These are phyloP conservation scores for Diphasiastrum complanatum DNA, from an alignment of 83 land plant genomes.

Conservation along the genomic window DNA sequence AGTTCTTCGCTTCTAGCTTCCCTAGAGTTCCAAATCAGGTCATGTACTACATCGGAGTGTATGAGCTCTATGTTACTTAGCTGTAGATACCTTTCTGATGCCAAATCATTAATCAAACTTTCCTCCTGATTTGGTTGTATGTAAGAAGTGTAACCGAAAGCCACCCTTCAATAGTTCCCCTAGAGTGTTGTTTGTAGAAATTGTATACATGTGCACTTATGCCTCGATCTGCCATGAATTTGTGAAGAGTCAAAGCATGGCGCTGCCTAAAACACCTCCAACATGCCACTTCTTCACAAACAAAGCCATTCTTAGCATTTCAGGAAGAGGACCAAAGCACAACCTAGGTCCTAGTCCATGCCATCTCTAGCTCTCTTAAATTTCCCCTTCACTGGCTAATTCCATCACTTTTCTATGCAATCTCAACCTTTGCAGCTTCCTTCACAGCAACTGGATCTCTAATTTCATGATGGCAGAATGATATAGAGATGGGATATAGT, in stretches of 20 bases:
- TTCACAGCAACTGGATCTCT: too few species aligned
- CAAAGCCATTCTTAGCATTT: slow-evolving; percentile 18
- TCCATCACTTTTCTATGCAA: too few species aligned
- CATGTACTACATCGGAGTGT: slow-evolving; percentile 37
- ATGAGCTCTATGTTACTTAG: slow-evolving; percentile 24
- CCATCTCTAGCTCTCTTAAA: too few species aligned
- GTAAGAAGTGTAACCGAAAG: slow-evolving; percentile 21
- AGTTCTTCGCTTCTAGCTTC: slow-evolving; percentile 22
- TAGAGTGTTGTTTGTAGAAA: not conserved
- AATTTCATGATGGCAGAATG: too few species aligned
- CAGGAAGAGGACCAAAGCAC: slow-evolving; percentile 9
- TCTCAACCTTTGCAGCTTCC: too few species aligned
- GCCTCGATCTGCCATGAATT: slow-evolving; percentile 20
- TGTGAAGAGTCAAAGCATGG: slow-evolving; percentile 29
- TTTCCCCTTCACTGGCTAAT: too few species aligned
- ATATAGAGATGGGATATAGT: too few species aligned
- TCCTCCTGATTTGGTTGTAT: slow-evolving; percentile 10
- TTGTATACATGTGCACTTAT: slow-evolving; percentile 27
- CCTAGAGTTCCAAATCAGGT: slow-evolving; percentile 20
- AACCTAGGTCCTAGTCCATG: too few species aligned
- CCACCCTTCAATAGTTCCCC: slow-evolving; percentile 4
- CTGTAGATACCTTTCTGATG: slow-evolving; percentile 15
- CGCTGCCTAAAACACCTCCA: slow-evolving; percentile 25
- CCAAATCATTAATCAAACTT: slow-evolving; percentile 12
- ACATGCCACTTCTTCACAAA: slow-evolving; percentile 39